Conservation (phyloP, 495 filamentous ascomycete genomes). For the Penicillium riverlandense region DNA sequence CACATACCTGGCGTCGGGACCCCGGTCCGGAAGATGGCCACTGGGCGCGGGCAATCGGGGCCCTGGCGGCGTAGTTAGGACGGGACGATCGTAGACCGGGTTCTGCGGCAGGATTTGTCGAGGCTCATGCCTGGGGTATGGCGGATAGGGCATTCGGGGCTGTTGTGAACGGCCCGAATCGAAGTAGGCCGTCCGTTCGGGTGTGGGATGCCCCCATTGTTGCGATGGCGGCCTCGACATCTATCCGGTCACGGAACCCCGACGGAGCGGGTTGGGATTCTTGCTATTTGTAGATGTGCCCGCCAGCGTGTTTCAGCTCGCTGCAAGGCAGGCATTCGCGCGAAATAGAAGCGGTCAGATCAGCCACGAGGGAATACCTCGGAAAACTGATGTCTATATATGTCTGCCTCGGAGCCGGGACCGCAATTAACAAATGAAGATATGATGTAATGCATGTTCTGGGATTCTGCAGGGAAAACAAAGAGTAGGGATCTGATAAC, state of each 20-base stretch:
- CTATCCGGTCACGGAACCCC: conserved; percentile 4
- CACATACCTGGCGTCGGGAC: conserved; percentile 17
- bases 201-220: conserved; percentile 14
- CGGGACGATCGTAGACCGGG: conserved; percentile 14
- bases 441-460: too few species aligned
- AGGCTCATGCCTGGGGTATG: conserved; percentile 13
- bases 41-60: conserved; percentile 10
- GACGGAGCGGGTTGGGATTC: not conserved
- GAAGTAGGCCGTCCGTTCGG: conserved; percentile 7
- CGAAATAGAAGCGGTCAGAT: too few species aligned
- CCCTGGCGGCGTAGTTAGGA: conserved; percentile 4
- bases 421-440: too few species aligned
- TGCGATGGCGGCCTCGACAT: conserved; percentile 21
- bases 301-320: too few species aligned
- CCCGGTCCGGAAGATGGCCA: conserved; percentile 9
- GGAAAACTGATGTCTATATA: too few species aligned
- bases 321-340: too few species aligned
- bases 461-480: too few species aligned
- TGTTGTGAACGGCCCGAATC: conserved; percentile 4
- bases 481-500: too few species aligned
- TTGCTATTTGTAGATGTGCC: too few species aligned
- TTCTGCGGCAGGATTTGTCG: conserved; percentile 8
- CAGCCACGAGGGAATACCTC: too few species aligned
- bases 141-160: conserved; percentile 9
- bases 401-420: too few species aligned